Percentiles rank a stretch among this genome's conserved stretches.
Conservation (phyloP, 257 asterid genomes). For the Mitragyna speciosa region DNA sequence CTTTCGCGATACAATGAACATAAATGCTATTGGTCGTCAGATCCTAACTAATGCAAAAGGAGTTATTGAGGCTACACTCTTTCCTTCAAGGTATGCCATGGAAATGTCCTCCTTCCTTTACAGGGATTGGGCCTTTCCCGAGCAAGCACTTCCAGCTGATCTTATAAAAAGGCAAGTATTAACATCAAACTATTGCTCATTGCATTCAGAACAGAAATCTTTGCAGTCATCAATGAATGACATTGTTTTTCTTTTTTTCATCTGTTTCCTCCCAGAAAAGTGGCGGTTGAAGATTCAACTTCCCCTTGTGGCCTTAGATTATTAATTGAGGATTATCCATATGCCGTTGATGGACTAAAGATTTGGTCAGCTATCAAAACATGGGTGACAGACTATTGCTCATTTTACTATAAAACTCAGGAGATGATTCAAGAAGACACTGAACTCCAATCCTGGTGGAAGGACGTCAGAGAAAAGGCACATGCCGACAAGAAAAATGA, state of each 20-base stretch:
- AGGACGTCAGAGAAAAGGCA: constrained; percentile 61
- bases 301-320: constrained; percentile 59
- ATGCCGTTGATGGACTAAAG: constrained; percentile 77
- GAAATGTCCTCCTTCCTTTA: constrained; percentile 62
- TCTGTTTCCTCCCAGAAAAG: constrained; percentile 38
- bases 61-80: constrained; percentile 58
- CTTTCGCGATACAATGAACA: constrained; percentile 68
- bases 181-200: background rate
- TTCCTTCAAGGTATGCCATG: constrained; percentile 59
- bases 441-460: constrained; percentile 87
- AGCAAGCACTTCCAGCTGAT: constrained; percentile 74
- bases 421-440: constrained; percentile 43
- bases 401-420: constrained; percentile 54
- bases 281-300: constrained; percentile 60
- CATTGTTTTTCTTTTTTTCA: background rate
- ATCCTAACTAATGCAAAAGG: constrained; percentile 64
- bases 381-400: constrained; percentile 72
- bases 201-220: background rate
- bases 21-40: constrained; percentile 74
- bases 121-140: constrained; percentile 65
- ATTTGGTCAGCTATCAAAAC: constrained; percentile 72
- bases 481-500: constrained; percentile 74
- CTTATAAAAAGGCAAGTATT: constrained; percentile 60
- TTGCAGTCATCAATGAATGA: too few relatives aligned
- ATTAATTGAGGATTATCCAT: constrained; percentile 73